Evolutionary conservation across 1,284 basidiomycete genomes (phyloP), one percentile per base, ranked within the genome.

Genomic region (Pisolithus thermaeus): DNA sequence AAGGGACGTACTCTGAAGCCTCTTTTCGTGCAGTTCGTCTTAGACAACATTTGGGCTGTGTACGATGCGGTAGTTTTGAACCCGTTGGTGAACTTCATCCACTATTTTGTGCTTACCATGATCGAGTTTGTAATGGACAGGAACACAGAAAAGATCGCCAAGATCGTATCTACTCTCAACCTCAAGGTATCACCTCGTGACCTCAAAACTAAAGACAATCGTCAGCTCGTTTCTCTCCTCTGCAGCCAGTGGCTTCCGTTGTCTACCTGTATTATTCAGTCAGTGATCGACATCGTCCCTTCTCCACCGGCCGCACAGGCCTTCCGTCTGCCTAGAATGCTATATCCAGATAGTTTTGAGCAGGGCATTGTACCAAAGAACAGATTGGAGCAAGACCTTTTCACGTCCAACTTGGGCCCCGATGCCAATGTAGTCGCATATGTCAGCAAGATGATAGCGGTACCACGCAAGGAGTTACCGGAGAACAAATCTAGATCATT

Each of bases 381-480:
- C 65, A 84, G 86, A 58, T 73, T 97, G 23, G 95, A 99, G 67
- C 71, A 76, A 56, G 87, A 90, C 53, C 73, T 99, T 9, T 98
- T 89, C 70, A 69, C 77, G 0, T 90, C 91, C 50, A 79, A 82
- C 53, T 77, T 80, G n/a, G 73, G 65, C 1, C 61, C 80, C 3
- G 75, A 77, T 4, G 81, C 84, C 0, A 79, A 73, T 50, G 74
- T 93, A n/a, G 81, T 86, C 12, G 92, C 85, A 4, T 97, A 96
- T 67, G 90, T 99, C 50, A 97, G 92, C 76, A 99, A 99, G 69
- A 99, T 99, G 96, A 98, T 99, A 67, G 94, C 94, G 0, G 87
- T 98, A 1, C 73, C 83, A 22, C 73, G 71, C 18, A 81, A 81
- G 50, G 90, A 96, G 46, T 72, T 99, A 30, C 96, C 96, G 0